Base-by-base conservation (phyloP, 495 filamentous ascomycete species). In the Cladorrhinum samala region DNA sequence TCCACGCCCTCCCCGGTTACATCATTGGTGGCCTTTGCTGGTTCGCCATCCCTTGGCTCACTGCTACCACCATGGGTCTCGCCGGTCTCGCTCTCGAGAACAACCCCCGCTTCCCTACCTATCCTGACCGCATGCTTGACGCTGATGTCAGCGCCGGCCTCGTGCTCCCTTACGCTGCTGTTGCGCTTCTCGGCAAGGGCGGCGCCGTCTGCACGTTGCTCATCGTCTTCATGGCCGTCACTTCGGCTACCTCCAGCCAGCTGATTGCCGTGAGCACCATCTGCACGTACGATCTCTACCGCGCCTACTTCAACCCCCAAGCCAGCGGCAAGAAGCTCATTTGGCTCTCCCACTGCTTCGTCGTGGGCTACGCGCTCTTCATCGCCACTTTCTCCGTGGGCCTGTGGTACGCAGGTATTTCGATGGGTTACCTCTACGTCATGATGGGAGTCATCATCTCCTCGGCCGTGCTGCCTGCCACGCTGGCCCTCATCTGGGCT, bases 11-110 rank as follows among this genome's bases (percentile, higher is more conserved):
- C 45, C 92, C 92, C 5, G 92, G 92, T 25, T 97, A 97, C 59
- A 86, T 96, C 40, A 76, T 95, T 44, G 92, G 92, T 20, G 92
- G 92, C 38, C 78, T 96, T 2, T 84, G 78, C 60, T 97, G 91
- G 91, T 96, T 97, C 53, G 92, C 92, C 7, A 95, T 97, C 51
- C 92, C 92, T 17, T 97, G 90, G 90, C 78, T 96, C 18, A 85
- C 81, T 27, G 91, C 91, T 2, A 96, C 87, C 9, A 96, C 91
- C 14, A 91, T 96, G 88, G 92, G 92, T 25, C 80, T 96, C n/a
- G 83, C 89, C 11, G 89, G 85, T 8, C 79, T 96, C 19, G 87
- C 91, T 2, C 76, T 96, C 6, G 89, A 97, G 61, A 77, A 75
- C 41, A 82, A 85, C 41, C 85, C 88, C 0, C 72, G 72, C 9